phyloP scores from a whole-genome alignment of 805 yeast genomes.

The Metschnikowia henanensis region DNA sequence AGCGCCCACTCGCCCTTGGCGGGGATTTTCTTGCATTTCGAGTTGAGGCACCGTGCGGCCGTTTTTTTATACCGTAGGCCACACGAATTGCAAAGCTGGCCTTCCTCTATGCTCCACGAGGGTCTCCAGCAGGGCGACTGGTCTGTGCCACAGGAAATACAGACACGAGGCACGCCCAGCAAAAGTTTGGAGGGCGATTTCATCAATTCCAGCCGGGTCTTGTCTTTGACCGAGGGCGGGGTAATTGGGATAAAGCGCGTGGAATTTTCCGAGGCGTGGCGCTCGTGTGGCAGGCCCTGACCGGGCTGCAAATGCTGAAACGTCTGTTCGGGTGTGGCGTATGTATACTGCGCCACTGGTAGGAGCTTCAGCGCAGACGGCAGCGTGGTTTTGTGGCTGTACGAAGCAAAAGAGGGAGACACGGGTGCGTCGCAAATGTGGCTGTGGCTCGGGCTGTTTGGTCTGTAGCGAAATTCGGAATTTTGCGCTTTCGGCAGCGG shows the following conservation, averaged over 20 bases:
- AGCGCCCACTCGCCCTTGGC: conserved; percentile 94
- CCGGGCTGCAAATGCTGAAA: background rate
- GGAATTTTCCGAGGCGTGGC: background rate
- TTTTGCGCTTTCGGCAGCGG: too few species aligned
- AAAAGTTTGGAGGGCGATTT: conserved; percentile 32
- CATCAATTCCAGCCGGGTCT: conserved; percentile 29
- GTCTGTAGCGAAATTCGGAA: too few species aligned
- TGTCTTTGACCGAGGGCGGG: conserved; percentile 37
- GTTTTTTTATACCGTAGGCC: conserved; percentile 95
- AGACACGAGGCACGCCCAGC: conserved; percentile 48
- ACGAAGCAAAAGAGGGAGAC: background rate
- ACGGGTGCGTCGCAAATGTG: background rate
- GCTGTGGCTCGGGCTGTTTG: background rate
- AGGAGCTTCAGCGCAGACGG: conserved; percentile 1
- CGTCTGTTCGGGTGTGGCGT: conserved; percentile 1
- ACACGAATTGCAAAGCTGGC: conserved; percentile 96
- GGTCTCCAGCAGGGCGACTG: conserved; percentile 99
- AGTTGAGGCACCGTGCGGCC: conserved; percentile 82
- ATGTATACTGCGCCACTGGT: background rate
- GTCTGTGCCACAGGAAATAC: conserved; percentile 87
- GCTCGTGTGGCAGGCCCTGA: background rate
- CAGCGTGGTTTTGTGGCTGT: background rate
- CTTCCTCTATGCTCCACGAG: conserved; percentile 86
- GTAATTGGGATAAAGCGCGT: conserved; percentile 40
- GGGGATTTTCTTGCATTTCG: conserved; percentile 81